Conservation (phyloP, 2,329 filamentous ascomycete genomes). For the Cercospora sojina region DNA sequence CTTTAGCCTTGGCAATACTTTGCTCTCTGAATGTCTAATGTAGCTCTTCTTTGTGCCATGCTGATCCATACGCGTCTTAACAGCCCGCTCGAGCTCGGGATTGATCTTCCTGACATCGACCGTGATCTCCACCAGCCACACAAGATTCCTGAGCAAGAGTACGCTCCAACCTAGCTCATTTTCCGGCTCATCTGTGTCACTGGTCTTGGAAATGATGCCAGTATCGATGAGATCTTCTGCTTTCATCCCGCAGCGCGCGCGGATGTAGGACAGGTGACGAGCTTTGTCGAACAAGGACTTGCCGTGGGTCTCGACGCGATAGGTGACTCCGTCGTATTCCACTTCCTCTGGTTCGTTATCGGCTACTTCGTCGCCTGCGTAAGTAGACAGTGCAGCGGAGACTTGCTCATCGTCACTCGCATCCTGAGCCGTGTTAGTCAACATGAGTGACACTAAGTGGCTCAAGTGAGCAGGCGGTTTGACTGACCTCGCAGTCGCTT, state of each 20-base stretch:
- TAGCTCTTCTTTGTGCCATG: background rate
- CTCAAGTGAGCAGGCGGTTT: background rate
- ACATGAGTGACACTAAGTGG: background rate
- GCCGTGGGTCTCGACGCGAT: background rate
- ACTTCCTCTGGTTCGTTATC: background rate
- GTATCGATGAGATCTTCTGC: background rate
- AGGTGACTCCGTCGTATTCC: background rate
- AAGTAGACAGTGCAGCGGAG: background rate
- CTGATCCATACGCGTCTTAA: background rate
- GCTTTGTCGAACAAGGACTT: background rate
- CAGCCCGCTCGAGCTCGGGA: background rate
- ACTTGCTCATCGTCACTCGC: background rate
- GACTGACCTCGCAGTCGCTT: background rate
- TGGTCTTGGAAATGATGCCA: background rate
- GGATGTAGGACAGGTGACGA: background rate
- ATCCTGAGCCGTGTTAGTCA: background rate
- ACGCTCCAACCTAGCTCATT: background rate
- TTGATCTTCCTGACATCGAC: background rate
- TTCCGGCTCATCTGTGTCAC: background rate
- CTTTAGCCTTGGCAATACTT: background rate
- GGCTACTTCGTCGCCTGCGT: background rate
- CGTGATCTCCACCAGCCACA: background rate
- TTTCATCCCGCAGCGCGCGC: background rate
- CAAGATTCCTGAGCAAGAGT: background rate
- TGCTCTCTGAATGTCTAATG: background rate